Base-by-base conservation (phyloP, 1,139 yeast genomes). In the Spencermartinsiella ligniputridi region DNA sequence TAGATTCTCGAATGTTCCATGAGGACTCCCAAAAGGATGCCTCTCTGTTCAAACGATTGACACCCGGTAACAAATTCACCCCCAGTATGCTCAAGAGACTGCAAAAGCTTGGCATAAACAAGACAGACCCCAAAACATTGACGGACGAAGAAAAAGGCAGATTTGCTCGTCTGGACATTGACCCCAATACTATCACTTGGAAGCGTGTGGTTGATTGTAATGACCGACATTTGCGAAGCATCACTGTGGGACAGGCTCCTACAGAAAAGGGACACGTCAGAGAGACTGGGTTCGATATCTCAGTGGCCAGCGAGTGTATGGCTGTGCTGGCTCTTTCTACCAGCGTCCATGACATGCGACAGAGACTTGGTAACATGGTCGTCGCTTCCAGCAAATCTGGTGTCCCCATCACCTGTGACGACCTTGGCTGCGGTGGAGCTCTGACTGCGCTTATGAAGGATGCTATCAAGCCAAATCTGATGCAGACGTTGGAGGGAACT, bases 401-500 rank as follows among this genome's bases (percentile, higher is more conserved):
- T 52, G 95, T 75, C 49, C 96, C 97, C 53, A 70, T 92, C 58
- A 92, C 98, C 38, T 88, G 95, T 66, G 97, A 92, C 67, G 98
- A 92, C 62, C 77, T 92, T 58, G 97, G 98, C 41, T 85, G 92
- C 67, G 97, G 96, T 37, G 98, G 98, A 64, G 97, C 98, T 11
- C 74, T 92, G 62, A 85, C 97, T 52, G 98, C 97, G 6, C 74
- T 92, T 57, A 78, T 92, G 74, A 90, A 88, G 72, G 98, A 92
- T 65, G 96, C 98, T 35, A 85, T 92, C 64, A 90, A 92, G 71
- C 98, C 98, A 54, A 92, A 88, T 65, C 72, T 92, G 61, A 92
- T 92, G 98, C 98, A 92, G 72, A 89, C 97, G 41, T 76, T 92
- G 55, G 98, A 92, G 71, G 98, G 97, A 52, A 89, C 97, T 22